phyloP scores from a whole-genome alignment of 1,284 basidiomycete species.

The Phlebopus sp. region DNA sequence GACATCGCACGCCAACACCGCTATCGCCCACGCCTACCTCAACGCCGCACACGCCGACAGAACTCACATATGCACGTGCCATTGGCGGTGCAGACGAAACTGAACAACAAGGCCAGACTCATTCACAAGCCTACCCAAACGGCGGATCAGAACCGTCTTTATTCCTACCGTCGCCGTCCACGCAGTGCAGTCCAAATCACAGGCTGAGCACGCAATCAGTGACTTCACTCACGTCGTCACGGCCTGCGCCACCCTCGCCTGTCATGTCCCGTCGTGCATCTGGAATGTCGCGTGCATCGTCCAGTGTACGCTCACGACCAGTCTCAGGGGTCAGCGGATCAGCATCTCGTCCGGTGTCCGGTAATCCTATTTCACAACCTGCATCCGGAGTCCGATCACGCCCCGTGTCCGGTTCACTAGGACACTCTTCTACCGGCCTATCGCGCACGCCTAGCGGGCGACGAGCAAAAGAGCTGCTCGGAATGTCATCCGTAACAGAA shows the following conservation, averaged over 20 bases:
- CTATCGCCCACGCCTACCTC: neutral
- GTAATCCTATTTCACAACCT: neutral
- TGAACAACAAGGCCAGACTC: neutral
- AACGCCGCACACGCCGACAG: constrained; percentile 8
- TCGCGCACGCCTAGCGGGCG: constrained; percentile 12
- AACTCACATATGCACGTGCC: constrained; percentile 2
- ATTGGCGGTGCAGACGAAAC: neutral
- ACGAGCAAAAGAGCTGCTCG: constrained; percentile 11
- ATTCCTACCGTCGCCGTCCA: neutral
- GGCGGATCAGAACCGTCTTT: constrained; percentile 9
- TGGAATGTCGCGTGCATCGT: constrained; percentile 32
- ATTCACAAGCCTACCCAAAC: neutral
- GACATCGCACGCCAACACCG: constrained; percentile 1
- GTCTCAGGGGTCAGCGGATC: constrained; percentile 16
- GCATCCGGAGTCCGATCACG: constrained; percentile 4
- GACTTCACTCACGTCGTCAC: constrained; percentile 48
- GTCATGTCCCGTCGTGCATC: constrained; percentile 56
- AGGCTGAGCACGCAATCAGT: constrained; percentile 23
- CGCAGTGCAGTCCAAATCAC: constrained; percentile 7
- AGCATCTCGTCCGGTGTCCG: constrained; percentile 23
- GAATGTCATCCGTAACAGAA: constrained; percentile 12
- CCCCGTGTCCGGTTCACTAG: constrained; percentile 7
- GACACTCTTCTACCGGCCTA: constrained; percentile 1
- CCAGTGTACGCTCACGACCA: constrained; percentile 13
- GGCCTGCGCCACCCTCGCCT: constrained; percentile 67